Percentiles rank a stretch among this genome's conserved stretches.
phyloP scores from a whole-genome alignment of 1,139 yeast species.

The Sugiyamaella neomexicana region DNA sequence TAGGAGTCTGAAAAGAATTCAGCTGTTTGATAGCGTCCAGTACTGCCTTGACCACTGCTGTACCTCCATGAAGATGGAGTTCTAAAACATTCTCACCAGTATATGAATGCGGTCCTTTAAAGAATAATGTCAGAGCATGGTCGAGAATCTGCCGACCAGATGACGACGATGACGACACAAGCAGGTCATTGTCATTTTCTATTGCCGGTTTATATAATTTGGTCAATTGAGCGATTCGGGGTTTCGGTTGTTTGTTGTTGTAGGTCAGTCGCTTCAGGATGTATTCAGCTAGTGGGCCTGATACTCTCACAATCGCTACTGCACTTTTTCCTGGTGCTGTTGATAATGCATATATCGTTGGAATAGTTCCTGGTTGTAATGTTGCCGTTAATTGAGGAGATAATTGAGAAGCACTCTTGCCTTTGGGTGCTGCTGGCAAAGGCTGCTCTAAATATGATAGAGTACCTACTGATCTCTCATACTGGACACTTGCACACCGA shows the following conservation, averaged over 20 bases:
- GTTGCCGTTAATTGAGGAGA: constrained; percentile 1
- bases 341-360: constrained; percentile 88
- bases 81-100: constrained; percentile 93
- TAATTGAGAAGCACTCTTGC: not conserved
- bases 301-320: constrained; percentile 77
- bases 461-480: not conserved
- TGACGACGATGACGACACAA: too few species aligned
- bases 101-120: constrained; percentile 75
- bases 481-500: not conserved
- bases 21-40: constrained; percentile 56
- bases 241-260: constrained; percentile 44
- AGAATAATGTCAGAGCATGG: constrained; percentile 69
- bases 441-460: constrained; percentile 5
- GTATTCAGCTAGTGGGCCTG: constrained; percentile 64
- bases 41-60: constrained; percentile 74
- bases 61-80: constrained; percentile 90
- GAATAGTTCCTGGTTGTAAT: constrained; percentile 28
- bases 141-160: constrained; percentile 55
- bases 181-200: not conserved
- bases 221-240: constrained; percentile 58
- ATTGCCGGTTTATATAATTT: constrained; percentile 30
- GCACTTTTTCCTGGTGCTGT: constrained; percentile 84
- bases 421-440: not conserved
- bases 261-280: constrained; percentile 51
- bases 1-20: constrained; percentile 33